These are phyloP conservation scores for Cladosporium sp. DNA, from an alignment of 2,329 filamentous ascomycete genomes.

Conservation along the genomic window DNA sequence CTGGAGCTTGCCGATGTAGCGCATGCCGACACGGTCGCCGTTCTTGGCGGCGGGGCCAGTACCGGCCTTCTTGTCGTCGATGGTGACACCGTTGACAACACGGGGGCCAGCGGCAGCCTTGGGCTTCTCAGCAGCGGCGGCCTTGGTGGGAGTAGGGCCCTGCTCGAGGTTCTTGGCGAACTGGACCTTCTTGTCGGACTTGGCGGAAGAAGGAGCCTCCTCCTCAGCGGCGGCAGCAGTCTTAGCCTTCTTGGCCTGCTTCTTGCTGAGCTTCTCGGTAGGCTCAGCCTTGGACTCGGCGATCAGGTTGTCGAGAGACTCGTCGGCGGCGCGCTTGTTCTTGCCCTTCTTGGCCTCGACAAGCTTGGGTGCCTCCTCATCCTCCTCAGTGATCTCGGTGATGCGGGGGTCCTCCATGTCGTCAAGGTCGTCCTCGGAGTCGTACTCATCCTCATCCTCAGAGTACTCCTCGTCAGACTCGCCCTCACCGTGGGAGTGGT, in stretches of 20 bases:
- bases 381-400: slow-evolving; percentile 74
- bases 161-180: slow-evolving; percentile 99
- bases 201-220: slow-evolving; percentile 47
- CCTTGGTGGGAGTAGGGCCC: slow-evolving; percentile 74
- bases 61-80: slow-evolving; percentile 94
- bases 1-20: slow-evolving; percentile 93
- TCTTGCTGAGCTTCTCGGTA: slow-evolving; percentile 81
- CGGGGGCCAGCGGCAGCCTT: slow-evolving; percentile 64
- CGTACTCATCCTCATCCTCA: slow-evolving; percentile 56
- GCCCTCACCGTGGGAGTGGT: slow-evolving; percentile 55
- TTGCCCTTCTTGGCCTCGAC: slow-evolving; percentile 62
- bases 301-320: slow-evolving; percentile 75
- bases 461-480: slow-evolving; percentile 64
- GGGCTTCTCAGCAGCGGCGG: slow-evolving; percentile 29
- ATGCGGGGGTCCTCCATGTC: slow-evolving; percentile 74
- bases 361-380: slow-evolving; percentile 59
- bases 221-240: slow-evolving; percentile 54
- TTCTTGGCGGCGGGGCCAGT: slow-evolving; percentile 81
- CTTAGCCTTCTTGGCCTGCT: slow-evolving; percentile 92
- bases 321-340: slow-evolving; percentile 82
- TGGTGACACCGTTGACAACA: slow-evolving; percentile 79
- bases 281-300: slow-evolving; percentile 59
- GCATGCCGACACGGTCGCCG: slow-evolving; percentile 85
- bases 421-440: slow-evolving; percentile 49
- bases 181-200: slow-evolving; percentile 90